Conservation (phyloP, 768 basidiomycete genomes). For the Myochromella boudieri region DNA sequence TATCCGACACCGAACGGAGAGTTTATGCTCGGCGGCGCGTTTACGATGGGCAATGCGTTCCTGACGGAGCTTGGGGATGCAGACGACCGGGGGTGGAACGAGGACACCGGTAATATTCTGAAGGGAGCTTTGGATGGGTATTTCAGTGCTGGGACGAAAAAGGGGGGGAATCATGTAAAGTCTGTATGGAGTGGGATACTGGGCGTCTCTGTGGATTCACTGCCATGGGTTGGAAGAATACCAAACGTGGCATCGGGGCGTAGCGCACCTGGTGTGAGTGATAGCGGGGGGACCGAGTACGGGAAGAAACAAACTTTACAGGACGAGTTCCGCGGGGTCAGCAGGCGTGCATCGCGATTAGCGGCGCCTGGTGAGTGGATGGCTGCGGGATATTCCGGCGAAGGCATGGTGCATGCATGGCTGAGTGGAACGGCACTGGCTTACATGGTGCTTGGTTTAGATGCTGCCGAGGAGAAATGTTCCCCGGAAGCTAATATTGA, state of each 20-base stretch:
- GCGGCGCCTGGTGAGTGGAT: slow-evolving; percentile 66
- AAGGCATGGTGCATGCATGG: slow-evolving; percentile 77
- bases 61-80: slow-evolving; percentile 36
- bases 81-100: slow-evolving; percentile 34
- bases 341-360: slow-evolving; percentile 6
- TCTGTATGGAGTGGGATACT: slow-evolving; percentile 65
- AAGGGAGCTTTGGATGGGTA: slow-evolving; percentile 46
- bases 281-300: not conserved
- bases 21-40: slow-evolving; percentile 71
- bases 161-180: slow-evolving; percentile 48
- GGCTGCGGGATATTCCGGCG: slow-evolving; percentile 67
- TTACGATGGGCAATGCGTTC: slow-evolving; percentile 30
- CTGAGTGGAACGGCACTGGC: slow-evolving; percentile 59
- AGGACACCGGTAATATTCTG: slow-evolving; percentile 28
- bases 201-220: slow-evolving; percentile 57
- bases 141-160: slow-evolving; percentile 41
- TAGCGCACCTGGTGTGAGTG: slow-evolving; percentile 11
- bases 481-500: slow-evolving; percentile 18
- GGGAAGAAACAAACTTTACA: not conserved
- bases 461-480: slow-evolving; percentile 10
- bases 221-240: slow-evolving; percentile 72
- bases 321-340: not conserved
- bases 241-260: slow-evolving; percentile 49
- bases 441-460: slow-evolving; percentile 52
- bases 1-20: slow-evolving; percentile 36